Conservation (phyloP, 352 stramenopile species). For the Pythium sp. region DNA sequence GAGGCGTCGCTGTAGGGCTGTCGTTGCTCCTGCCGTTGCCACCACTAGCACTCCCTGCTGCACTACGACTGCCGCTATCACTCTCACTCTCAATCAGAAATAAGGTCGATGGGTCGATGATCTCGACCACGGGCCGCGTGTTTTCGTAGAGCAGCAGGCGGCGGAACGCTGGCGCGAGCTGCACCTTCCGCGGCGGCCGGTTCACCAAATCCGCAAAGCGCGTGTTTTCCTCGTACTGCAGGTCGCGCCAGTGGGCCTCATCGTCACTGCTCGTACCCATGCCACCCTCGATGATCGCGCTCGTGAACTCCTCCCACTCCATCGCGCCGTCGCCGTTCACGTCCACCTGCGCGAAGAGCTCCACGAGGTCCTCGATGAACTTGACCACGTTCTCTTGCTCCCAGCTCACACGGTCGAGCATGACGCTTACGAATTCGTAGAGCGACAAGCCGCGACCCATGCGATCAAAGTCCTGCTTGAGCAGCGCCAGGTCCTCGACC, state of each 20-base stretch:
- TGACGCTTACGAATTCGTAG: slow-evolving; percentile 63
- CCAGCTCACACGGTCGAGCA: slow-evolving; percentile 70
- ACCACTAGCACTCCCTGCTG: neutral
- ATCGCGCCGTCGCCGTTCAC: slow-evolving; percentile 78
- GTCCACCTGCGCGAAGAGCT: slow-evolving; percentile 75
- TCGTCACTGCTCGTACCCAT: slow-evolving; percentile 47
- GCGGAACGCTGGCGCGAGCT: slow-evolving; percentile 57
- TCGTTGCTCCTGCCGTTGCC: neutral
- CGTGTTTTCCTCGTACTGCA: slow-evolving; percentile 72
- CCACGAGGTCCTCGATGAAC: slow-evolving; percentile 74
- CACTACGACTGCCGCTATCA: neutral
- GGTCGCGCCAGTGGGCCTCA: slow-evolving; percentile 46
- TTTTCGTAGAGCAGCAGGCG: slow-evolving; percentile 61
- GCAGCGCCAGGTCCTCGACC: slow-evolving; percentile 54
- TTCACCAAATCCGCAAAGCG: slow-evolving; percentile 47
- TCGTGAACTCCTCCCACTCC: slow-evolving; percentile 86
- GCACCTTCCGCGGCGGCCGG: slow-evolving; percentile 55
- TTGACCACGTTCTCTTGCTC: slow-evolving; percentile 44
- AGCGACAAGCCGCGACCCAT: slow-evolving; percentile 51
- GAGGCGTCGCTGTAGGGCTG: neutral
- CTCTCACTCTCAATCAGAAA: slow-evolving; percentile 32
- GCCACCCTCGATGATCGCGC: slow-evolving; percentile 74
- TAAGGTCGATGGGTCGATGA: slow-evolving; percentile 52
- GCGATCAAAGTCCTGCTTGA: slow-evolving; percentile 73
- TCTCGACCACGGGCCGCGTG: slow-evolving; percentile 62